Evolutionary conservation across 805 yeast genomes (phyloP), one percentile per base, ranked within the genome.

Genomic region (Candida silvatica): DNA sequence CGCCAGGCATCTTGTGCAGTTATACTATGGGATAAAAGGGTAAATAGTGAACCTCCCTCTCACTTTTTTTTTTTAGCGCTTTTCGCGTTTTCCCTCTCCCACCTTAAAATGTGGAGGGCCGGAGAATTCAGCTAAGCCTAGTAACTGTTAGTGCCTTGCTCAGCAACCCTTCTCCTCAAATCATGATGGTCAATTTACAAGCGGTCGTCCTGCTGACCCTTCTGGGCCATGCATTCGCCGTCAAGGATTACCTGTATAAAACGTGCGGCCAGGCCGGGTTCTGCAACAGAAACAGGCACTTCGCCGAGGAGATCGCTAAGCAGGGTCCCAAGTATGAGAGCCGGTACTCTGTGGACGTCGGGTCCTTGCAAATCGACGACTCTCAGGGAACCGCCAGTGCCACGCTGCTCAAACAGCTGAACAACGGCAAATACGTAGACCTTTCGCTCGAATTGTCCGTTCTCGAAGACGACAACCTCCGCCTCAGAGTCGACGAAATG

Each of bases 221-320:
- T 22, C 18, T 15, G 17, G 31, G 19, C 12, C 18, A 16, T 12
- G 17, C 27, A n/a, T 17, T n/a, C 6, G 34, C 34, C 3, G 35
- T 29, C 14, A 78, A 80, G 46, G 74, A 71, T 3, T 74, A 77
- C 42, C 33, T 85, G 36, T 81, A 86, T 64, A 83, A 85, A 51
- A 73, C 66, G 11, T 88, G 97, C 56, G 74, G 66, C 5, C 79
- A 81, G 48, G 71, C 86, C 14, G 94, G 95, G 5, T 87, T 88
- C 52, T 88, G 97, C 52, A 58, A 67, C 33, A 69, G 97, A 55
- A 84, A 88, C 49, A 63, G 90, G 37, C 75, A 73, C 38, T 85
- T 71, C 51, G 83, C 85, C 1, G 40, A 50, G 3, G 52, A 63
- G 31, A 62, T 71, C 5, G 37, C 42, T 5, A 44, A 44, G 6